These are phyloP conservation scores for Hypoxylon fuscum DNA, from an alignment of 495 filamentous ascomycete species.

Conservation along the genomic window DNA sequence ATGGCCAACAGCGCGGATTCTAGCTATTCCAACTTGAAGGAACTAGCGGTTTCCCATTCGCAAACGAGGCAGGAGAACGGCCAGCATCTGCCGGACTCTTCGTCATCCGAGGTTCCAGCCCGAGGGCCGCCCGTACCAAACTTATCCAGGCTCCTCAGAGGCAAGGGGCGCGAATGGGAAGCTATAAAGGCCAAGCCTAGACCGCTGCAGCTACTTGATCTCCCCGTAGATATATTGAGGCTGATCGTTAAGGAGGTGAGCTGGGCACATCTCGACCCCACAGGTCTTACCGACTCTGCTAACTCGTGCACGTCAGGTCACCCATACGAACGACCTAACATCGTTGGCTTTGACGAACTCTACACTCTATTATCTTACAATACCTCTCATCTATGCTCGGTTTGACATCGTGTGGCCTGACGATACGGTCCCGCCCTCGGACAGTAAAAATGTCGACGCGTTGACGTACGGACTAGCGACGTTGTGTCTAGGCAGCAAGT, in stretches of 20 bases:
- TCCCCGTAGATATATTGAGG: constrained; percentile 87
- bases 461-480: constrained; percentile 91
- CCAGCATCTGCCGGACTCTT: constrained; percentile 26
- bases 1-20: constrained; percentile 39
- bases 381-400: constrained; percentile 88
- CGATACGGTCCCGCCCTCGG: constrained; percentile 66
- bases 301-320: constrained; percentile 65
- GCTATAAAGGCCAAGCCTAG: constrained; percentile 48
- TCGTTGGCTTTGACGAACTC: constrained; percentile 85
- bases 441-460: constrained; percentile 83
- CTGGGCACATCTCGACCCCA: constrained; percentile 6
- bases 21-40: constrained; percentile 31
- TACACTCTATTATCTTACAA: constrained; percentile 79
- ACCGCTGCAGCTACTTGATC: constrained; percentile 72
- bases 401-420: constrained; percentile 98
- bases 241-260: constrained; percentile 89
- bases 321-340: constrained; percentile 87
- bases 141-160: constrained; percentile 46
- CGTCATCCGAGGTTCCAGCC: constrained; percentile 17
- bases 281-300: constrained; percentile 15
- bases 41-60: constrained; percentile 21
- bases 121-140: constrained; percentile 28
- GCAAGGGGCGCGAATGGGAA: constrained; percentile 54
- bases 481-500: constrained; percentile 78
- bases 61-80: constrained; percentile 33